Percentiles rank a stretch among this genome's conserved stretches.
phyloP scores from a whole-genome alignment of 2,329 filamentous ascomycete genomes.

The Plenodomus biglobosus region DNA sequence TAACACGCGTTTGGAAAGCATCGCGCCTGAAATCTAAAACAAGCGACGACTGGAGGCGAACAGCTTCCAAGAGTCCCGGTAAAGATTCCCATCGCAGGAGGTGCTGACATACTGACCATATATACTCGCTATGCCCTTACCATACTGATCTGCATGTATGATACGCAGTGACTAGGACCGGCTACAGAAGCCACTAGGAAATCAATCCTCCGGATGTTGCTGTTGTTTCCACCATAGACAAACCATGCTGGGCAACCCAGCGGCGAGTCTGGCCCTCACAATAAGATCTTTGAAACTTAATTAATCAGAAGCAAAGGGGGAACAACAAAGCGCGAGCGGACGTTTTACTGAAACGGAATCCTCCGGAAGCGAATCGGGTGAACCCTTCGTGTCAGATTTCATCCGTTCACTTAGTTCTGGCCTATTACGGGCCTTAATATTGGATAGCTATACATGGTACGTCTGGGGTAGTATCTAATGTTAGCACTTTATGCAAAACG shows the following conservation, averaged over 20 bases:
- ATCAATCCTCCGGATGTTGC: constrained; percentile 20
- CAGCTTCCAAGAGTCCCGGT: not conserved
- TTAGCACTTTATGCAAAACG: constrained; percentile 11
- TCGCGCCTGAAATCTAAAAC: constrained; percentile 3
- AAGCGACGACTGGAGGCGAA: constrained; percentile 1
- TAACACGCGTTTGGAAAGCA: constrained; percentile 30
- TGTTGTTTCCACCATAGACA: constrained; percentile 17
- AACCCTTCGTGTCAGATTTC: not conserved
- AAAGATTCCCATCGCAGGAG: not conserved
- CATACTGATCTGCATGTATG: constrained; percentile 7
- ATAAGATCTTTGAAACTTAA: not conserved
- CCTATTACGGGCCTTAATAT: not conserved
- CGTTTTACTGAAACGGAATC: not conserved
- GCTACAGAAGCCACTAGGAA: constrained; percentile 13
- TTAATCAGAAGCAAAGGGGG: not conserved
- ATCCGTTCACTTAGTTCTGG: not conserved
- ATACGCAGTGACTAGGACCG: too few species aligned
- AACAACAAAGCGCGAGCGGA: not conserved
- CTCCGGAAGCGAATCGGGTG: not conserved
- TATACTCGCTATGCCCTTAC: not conserved
- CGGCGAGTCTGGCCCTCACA: not conserved
- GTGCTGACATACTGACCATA: not conserved
- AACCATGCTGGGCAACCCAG: constrained; percentile 5
- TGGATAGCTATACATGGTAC: not conserved
- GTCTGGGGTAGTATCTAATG: constrained; percentile 10